Evolutionary conservation across 2,329 filamentous ascomycete species (phyloP), one percentile per base, ranked within the genome.

Genomic region (Verruconis gallopava): DNA sequence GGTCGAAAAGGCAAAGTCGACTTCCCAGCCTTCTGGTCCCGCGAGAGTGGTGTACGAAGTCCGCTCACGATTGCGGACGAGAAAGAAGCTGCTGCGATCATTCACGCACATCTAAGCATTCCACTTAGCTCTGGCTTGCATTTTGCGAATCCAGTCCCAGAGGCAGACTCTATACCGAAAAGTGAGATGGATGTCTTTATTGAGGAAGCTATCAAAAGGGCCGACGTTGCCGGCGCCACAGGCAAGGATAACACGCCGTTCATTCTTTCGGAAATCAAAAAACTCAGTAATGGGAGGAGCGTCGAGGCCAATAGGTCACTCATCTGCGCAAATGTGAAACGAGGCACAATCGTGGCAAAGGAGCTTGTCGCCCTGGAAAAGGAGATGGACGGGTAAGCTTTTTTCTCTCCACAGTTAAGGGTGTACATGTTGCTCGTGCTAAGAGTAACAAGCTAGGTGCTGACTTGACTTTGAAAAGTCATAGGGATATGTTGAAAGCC

Each of bases 11-110:
- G 77, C 2, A 63, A 71, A 4, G 73, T 95, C 32, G 81, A 93
- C 52, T 91, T 96, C 53, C 91, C 91, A 1, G 85, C 84, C 0
- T 98, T 98, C 60, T 98, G 84, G 73, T 84, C 83, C 0, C 70
- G 89, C 32, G 85, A 95, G 33, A 95, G 88, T 58, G 85, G 86
- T 11, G 65, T 81, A 40, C 77, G 69, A 58, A 93, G 85, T 55
- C 89, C 89, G 1, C 73, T 75, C 17, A 74, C 83, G 1, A 73
- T 95, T 33, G 63, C 77, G 41, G 72, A 79, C 49, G 85, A 93
- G 56, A 69, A 69, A 43, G 83, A 96, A 55, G 91, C 91, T 22
- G 91, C 91, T 1, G 78, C 81, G n/a, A 85, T 96, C 44, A 82
- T 94, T 44, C 71, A 83, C 50, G 83, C 85, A 1, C 85, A 93